Evolutionary conservation across 805 yeast genomes (phyloP), one percentile per base, ranked within the genome.

Genomic region (Lipomyces spencermartinsiae): DNA sequence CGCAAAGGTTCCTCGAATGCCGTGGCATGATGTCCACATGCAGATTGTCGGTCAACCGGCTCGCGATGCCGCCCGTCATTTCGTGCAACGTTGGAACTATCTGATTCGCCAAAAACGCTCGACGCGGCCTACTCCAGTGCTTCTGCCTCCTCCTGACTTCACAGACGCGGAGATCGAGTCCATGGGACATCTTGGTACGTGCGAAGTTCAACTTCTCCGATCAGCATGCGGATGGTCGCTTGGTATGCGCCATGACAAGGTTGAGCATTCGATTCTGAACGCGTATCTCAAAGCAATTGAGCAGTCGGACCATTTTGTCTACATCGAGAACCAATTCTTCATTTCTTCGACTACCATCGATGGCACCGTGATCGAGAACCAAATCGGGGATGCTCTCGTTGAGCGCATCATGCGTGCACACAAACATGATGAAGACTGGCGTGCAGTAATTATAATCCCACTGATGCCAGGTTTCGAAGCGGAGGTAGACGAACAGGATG

Each of bases 11-110:
- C 98, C 99, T 1, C 86, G 99, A 74, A 95, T 95, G 99, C 99
- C 99, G 9, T 95, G 99, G 99, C 99, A 95, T 78, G 99, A 95
- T 83, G 92, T 95, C 51, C 98, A 95, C 73, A 95, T 93, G 97
- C 87, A 93, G 80, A 88, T 96, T 0, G 86, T 93, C 1, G 99
- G 99, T 14, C 96, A 93, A 75, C 87, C 93, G 2, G 99, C 98
- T 0, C 84, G 98, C 68, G 99, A 95, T 78, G 79, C 94, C 62
- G 86, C 97, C 0, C 86, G 99, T 66, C 98, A 95, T 78, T 95
- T 96, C 79, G 96, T 93, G 14, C 99, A 95, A 80, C 86, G 99
- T 74, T 95, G 99, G 99, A 95, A 95, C 77, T 95, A 92, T 76
- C 82, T 95, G 53, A 78, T 96, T 62, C 86, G 99, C 75, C 97